Evolutionary conservation across 2,329 filamentous ascomycete species (phyloP), one percentile per base, ranked within the genome.

Genomic region (Nothophaeocryptopus gaeumannii): DNA sequence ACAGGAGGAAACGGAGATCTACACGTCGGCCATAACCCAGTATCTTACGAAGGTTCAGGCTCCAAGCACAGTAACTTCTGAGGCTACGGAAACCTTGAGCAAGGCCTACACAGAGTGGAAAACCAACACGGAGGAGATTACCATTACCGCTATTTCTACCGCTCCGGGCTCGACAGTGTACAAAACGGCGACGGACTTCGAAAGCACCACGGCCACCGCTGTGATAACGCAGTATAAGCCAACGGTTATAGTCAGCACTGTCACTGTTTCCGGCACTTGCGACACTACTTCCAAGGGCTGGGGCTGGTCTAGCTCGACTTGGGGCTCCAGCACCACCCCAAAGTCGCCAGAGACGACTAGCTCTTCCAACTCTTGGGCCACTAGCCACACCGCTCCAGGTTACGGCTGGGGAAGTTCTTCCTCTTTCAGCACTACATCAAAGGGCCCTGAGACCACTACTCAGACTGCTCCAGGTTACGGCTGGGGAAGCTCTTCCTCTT

Each of bases 151-250:
- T 35, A n/a, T 44, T 7, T 44, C 41, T 1, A 44, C 41, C 3
- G 41, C 32, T 11, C n/a, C 41, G 2, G 41, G 32, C 14, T 8
- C 41, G 7, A 44, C 32, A 4, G 26, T 35, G 12, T 15, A 35
- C 31, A 31, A 36, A 1, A 44, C 41, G 15, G 32, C 41, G 2
- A 44, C 41, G 26, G 32, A 44, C 9, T 29, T 7, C 8, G 32
- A 35, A 31, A 44, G 12, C 32, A 14, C 26, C 13, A 44, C 47
- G 4, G 31, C 13, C 9, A 43, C 40, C 5, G 33, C 26, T 34
- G 37, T 32, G 2, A 37, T 36, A 3, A 50, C 47, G 12, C 34
- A 36, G 15, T 50, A 50, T 39, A 44, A 44, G 35, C 47, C 40
- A 10, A 44, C 40, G 9, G 44, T 39, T 8, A 11, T 50, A 20